Conservation (phyloP, 2,329 filamentous ascomycete genomes). For the Simplicillium sp. region DNA sequence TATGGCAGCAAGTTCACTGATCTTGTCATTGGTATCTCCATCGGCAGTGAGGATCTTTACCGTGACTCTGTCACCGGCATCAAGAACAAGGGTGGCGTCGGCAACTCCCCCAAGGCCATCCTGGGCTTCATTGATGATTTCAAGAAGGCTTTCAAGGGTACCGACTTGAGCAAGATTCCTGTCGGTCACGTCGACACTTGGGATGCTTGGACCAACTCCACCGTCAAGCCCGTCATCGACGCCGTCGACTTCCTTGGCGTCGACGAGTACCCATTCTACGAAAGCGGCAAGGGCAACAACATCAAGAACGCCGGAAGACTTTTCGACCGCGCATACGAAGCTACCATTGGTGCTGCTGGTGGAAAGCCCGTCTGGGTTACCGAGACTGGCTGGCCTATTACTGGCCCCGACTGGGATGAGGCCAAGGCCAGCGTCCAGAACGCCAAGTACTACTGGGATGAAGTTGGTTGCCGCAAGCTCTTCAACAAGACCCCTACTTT, state of each 20-base stretch:
- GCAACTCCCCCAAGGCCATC: conserved; percentile 48
- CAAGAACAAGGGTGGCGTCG: conserved; percentile 50
- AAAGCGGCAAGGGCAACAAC: conserved; percentile 43
- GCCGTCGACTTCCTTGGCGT: conserved; percentile 57
- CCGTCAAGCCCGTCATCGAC: conserved; percentile 50
- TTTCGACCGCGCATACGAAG: conserved; percentile 41
- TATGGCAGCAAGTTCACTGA: conserved; percentile 42
- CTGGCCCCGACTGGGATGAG: conserved; percentile 42
- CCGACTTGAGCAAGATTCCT: conserved; percentile 33
- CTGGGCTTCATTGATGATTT: conserved; percentile 59
- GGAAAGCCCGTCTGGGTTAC: conserved; percentile 51
- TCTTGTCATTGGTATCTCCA: conserved; percentile 54
- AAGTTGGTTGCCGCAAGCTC: conserved; percentile 50
- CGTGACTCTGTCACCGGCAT: conserved; percentile 50
- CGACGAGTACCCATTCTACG: conserved; percentile 59
- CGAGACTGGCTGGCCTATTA: conserved; percentile 57
- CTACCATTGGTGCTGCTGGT: conserved; percentile 32
- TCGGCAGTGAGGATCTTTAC: conserved; percentile 62
- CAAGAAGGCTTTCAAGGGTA: conserved; percentile 43
- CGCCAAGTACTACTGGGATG: conserved; percentile 54
- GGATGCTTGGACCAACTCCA: conserved; percentile 50
- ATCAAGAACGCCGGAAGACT: conserved; percentile 45
- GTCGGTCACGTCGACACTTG: conserved; percentile 63
- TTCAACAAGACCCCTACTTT: conserved; percentile 47
- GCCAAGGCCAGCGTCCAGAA: conserved; percentile 47